Conservation (phyloP, 306 rosid genomes). For the Albizia julibrissin region DNA sequence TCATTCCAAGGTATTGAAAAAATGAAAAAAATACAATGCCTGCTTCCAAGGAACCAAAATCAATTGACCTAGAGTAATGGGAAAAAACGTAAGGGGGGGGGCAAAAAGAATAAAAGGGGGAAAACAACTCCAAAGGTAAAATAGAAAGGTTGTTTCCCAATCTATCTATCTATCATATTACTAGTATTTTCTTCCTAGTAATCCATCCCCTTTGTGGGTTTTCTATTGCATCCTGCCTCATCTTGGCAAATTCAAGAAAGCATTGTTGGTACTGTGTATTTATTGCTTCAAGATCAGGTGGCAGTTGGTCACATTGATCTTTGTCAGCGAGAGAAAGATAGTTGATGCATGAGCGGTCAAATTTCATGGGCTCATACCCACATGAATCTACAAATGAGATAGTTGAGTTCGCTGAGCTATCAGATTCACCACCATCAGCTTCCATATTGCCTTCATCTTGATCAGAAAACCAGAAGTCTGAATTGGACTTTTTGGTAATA, state of each 20-base stretch:
- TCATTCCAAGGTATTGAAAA: neutral
- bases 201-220: constrained; percentile 65
- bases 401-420: constrained; percentile 34
- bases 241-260: constrained; percentile 54
- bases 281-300: constrained; percentile 71
- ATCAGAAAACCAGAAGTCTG: constrained; percentile 36
- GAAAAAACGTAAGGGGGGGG: neutral
- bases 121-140: too few species aligned
- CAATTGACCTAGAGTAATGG: constrained; percentile 18
- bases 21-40: neutral
- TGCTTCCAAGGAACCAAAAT: constrained; percentile 17
- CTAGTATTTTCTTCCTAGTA: constrained; percentile 51
- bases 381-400: constrained; percentile 38
- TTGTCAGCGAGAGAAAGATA: constrained; percentile 44
- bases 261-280: constrained; percentile 55
- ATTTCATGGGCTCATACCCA: constrained; percentile 33
- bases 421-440: constrained; percentile 18
- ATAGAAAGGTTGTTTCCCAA: neutral
- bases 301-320: constrained; percentile 43
- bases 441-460: constrained; percentile 33
- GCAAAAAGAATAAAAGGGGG: neutral
- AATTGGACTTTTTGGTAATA: constrained; percentile 31
- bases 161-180: constrained; percentile 27
- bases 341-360: constrained; percentile 47
- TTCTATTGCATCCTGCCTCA: constrained; percentile 73